Conservation (phyloP, 495 filamentous ascomycete genomes). For the Glarea lozoyensis region DNA sequence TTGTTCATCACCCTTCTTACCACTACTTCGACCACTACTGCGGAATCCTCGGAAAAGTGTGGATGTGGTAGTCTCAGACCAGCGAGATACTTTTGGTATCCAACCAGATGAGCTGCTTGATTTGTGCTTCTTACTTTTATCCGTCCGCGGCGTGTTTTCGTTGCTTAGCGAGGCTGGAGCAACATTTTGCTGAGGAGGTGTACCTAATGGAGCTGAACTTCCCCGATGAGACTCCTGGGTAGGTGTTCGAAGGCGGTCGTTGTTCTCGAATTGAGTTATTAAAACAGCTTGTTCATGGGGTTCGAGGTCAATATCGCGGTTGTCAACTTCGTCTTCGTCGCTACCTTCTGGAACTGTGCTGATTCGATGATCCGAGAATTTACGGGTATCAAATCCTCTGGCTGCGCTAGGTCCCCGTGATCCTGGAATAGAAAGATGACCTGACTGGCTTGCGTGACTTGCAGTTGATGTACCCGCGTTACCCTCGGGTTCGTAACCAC, state of each 20-base stretch:
- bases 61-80: slow-evolving; percentile 93
- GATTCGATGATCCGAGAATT: slow-evolving; percentile 65
- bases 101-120: slow-evolving; percentile 79
- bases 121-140: slow-evolving; percentile 83
- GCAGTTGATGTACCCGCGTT: slow-evolving; percentile 68
- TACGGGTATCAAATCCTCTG: slow-evolving; percentile 50
- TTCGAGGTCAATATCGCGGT: background rate
- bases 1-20: slow-evolving; percentile 35
- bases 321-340: slow-evolving; percentile 61
- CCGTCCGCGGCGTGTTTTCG: slow-evolving; percentile 68
- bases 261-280: slow-evolving; percentile 34
- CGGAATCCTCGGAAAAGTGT: slow-evolving; percentile 42
- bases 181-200: slow-evolving; percentile 57
- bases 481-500: slow-evolving; percentile 78
- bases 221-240: slow-evolving; percentile 37
- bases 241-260: slow-evolving; percentile 38
- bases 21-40: slow-evolving; percentile 36
- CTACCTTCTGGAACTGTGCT: slow-evolving; percentile 80
- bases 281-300: slow-evolving; percentile 37
- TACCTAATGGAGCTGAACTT: slow-evolving; percentile 58
- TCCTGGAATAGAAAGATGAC: slow-evolving; percentile 60
- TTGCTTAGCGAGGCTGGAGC: slow-evolving; percentile 50
- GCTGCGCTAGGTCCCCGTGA: slow-evolving; percentile 52
- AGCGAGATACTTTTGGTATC: slow-evolving; percentile 84
- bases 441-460: slow-evolving; percentile 60